Base-by-base conservation (phyloP, 441 rosid species). In the Bocquillonia castaneifolia region DNA sequence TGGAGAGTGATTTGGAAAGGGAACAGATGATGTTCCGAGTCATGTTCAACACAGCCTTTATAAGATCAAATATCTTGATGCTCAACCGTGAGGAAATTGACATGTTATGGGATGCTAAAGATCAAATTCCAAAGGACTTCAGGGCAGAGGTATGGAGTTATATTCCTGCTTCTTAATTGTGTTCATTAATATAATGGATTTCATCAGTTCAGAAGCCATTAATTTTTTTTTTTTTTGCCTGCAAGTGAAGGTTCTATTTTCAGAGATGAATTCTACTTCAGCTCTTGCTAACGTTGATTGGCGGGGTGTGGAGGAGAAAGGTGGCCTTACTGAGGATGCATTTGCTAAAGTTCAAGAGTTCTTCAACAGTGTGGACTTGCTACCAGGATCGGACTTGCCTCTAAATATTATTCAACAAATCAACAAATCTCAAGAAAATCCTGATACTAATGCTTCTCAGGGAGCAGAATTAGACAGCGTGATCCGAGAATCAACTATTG, bases 31-130 rank as follows among this genome's bases (percentile, higher is more conserved):
- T 94, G 85, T 94, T 91, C 65, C 84, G 96, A 64, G 88, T 83
- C 80, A 86, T 88, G 89, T 93, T 93, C 78, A 88, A 93, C 71
- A 91, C 96, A 12, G 86, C 97, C 66, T 91, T 88, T 74, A 82
- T 91, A 74, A 81, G 87, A 72, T 88, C 97, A 69, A 91, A 91
- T 62, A 84, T 80, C 72, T 75, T 94, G 76, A 83, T 86, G 77
- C 89, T 91, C 67, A 88, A 79, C 74, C 85, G 88, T 59, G 91
- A 87, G 45, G 96, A 94, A 72, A 80, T 91, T 74, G 97, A 94
- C 76, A 82, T 79, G 36, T 74, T 83, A 70, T 91, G 97, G 99
- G 79, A 86, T 79, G 76, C 78, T 60, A 82, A 73, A 71, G 91
- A 88, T 78, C 83, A 77, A 67, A 91, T 89, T 73, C 86, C 95